Percentiles rank a stretch among this genome's conserved stretches.
Evolutionary conservation across 352 stramenopile species (phyloP).

Genomic region (Pythium pyrilobum): DNA sequence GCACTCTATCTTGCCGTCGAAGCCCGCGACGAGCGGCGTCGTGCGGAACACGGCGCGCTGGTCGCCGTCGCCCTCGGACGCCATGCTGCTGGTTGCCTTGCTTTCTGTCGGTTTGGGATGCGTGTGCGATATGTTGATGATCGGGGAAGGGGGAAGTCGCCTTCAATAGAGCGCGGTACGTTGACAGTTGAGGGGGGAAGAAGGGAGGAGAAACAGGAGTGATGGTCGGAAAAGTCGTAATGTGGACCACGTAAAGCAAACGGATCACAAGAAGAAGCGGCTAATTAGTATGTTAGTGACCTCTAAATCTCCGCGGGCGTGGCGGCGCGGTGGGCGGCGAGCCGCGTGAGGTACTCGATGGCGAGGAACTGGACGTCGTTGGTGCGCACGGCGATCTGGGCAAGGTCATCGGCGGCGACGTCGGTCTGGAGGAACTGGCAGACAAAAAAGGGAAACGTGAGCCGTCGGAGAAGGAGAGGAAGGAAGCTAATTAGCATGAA

Average conservation of each 20-base stretch:
- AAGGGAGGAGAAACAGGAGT: no score
- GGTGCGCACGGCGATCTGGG: conserved; percentile 43
- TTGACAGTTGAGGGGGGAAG: no score
- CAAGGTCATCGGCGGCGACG: conserved; percentile 37
- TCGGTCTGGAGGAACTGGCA: conserved; percentile 23
- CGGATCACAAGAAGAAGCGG: no score
- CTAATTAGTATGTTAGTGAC: no score
- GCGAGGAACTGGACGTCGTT: conserved; percentile 57
- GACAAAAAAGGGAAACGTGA: background rate
- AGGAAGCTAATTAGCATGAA: background rate
- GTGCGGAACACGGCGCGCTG: conserved; percentile 74
- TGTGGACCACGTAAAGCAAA: no score
- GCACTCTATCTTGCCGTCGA: conserved; percentile 79
- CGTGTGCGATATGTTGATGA: background rate
- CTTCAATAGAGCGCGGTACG: conserved; percentile 11
- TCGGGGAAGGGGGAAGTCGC: conserved; percentile 1
- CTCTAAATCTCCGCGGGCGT: background rate
- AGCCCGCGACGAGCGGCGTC: conserved; percentile 62
- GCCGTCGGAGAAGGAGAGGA: background rate
- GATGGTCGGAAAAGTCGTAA: no score
- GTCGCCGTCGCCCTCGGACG: conserved; percentile 20
- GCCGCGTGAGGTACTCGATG: conserved; percentile 54
- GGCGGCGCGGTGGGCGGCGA: conserved; percentile 8
- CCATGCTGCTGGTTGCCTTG: conserved; percentile 9
- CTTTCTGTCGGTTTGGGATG: background rate